A percentile compares a stretch with the other conserved stretches of the same genome.
These are phyloP conservation scores for Cyberlindnera nakhonratchasimensis DNA, from an alignment of 805 yeast genomes.

Conservation along the genomic window DNA sequence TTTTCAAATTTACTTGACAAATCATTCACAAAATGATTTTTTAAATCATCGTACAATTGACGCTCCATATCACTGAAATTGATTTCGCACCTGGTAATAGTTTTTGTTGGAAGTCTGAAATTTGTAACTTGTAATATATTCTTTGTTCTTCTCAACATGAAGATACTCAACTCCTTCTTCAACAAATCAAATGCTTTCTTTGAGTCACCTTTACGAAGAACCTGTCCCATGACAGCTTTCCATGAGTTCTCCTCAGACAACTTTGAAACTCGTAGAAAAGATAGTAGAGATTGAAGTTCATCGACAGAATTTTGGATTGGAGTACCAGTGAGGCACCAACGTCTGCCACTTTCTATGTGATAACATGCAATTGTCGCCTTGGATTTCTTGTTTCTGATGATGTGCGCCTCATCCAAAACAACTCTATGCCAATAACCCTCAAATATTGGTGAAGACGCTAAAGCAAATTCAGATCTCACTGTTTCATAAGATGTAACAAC, in stretches of 20 bases:
- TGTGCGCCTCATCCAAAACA: constrained; percentile 63
- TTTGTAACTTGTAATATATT: constrained; percentile 29
- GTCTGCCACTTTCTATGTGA: constrained; percentile 37
- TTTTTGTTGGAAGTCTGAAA: constrained; percentile 23
- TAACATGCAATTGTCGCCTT: constrained; percentile 45
- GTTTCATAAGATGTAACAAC: constrained; percentile 69
- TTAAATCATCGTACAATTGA: constrained; percentile 27
- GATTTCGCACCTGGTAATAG: constrained; percentile 19
- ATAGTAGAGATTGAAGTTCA: constrained; percentile 50
- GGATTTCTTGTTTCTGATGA: constrained; percentile 49
- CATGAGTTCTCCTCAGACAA: constrained; percentile 18
- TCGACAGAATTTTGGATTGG: constrained; percentile 56
- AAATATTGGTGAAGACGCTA: constrained; percentile 26
- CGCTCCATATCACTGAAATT: constrained; percentile 29
- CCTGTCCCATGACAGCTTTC: constrained; percentile 36
- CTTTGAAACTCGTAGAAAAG: constrained; percentile 38
- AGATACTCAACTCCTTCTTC: constrained; percentile 26
- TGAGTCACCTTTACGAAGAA: constrained; percentile 29
- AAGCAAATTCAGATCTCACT: constrained; percentile 36
- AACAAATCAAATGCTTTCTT: constrained; percentile 38
- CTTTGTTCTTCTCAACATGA: constrained; percentile 48
- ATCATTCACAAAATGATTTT: constrained; percentile 13
- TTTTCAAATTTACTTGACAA: constrained; percentile 9
- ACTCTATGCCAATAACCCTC: constrained; percentile 43
- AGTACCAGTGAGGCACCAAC: constrained; percentile 66